A percentile compares a stretch with the other conserved stretches of the same genome.
phyloP scores from a whole-genome alignment of 2,329 filamentous ascomycete genomes.

The Macrophomina phaseolina region DNA sequence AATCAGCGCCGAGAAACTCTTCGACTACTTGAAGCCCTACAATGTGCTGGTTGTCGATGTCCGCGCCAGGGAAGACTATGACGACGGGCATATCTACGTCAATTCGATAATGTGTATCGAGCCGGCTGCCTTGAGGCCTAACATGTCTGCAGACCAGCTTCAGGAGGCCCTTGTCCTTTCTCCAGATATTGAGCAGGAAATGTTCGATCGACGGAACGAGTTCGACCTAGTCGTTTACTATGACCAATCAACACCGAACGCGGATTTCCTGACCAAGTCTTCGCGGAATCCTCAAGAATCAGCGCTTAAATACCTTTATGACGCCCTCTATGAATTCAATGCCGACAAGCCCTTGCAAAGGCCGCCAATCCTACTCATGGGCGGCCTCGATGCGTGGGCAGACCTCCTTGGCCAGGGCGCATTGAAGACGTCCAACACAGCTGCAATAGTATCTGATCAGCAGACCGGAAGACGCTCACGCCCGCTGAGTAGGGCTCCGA shows the following conservation, averaged over 20 bases:
- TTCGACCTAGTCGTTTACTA: slow-evolving; percentile 93
- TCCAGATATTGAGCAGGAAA: slow-evolving; percentile 72
- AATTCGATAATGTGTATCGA: slow-evolving; percentile 89
- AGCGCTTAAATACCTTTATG: slow-evolving; percentile 74
- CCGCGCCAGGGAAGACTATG: slow-evolving; percentile 77
- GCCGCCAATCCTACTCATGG: slow-evolving; percentile 76
- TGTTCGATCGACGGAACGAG: slow-evolving; percentile 74
- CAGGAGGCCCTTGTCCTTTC: slow-evolving; percentile 73
- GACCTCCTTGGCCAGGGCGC: slow-evolving; percentile 78
- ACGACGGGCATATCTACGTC: slow-evolving; percentile 86
- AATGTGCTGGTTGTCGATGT: slow-evolving; percentile 85
- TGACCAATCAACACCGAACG: slow-evolving; percentile 70
- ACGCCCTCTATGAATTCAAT: slow-evolving; percentile 84
- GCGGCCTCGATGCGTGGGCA: slow-evolving; percentile 85
- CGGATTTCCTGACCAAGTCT: slow-evolving; percentile 59
- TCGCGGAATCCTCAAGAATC: slow-evolving; percentile 47
- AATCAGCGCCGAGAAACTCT: slow-evolving; percentile 73
- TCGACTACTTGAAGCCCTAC: slow-evolving; percentile 70
- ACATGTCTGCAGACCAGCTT: slow-evolving; percentile 68
- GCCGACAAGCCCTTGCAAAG: slow-evolving; percentile 75
- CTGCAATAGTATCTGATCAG: slow-evolving; percentile 55
- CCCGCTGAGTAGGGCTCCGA: slow-evolving; percentile 59
- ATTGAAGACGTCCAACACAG: slow-evolving; percentile 62
- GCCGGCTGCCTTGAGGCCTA: slow-evolving; percentile 74
- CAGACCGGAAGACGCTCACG: slow-evolving; percentile 49